Evolutionary conservation across 73 alveolate species (phyloP).

Genomic region (Effrenium voratum): DNA sequence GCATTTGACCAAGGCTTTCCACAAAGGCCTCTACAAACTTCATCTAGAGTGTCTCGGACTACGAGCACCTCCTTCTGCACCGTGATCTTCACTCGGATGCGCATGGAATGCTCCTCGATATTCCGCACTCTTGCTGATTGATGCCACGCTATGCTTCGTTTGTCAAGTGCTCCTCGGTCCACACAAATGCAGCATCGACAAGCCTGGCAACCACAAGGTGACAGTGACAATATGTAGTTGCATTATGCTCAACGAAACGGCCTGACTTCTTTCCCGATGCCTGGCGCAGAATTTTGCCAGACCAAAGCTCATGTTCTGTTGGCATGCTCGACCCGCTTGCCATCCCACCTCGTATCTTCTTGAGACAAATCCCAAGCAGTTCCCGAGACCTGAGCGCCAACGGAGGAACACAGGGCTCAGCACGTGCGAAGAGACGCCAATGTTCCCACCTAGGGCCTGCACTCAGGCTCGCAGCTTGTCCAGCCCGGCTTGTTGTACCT

Average conservation of each 20-base stretch:
- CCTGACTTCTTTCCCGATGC: slow-evolving; percentile 79
- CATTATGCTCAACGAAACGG: background rate
- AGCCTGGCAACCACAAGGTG: background rate
- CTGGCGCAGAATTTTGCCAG: background rate
- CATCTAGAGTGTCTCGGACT: background rate
- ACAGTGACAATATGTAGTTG: background rate
- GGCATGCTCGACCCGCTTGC: background rate
- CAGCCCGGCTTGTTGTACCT: slow-evolving; percentile 81
- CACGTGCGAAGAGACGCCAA: background rate
- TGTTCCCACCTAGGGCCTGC: background rate
- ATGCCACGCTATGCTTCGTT: too few relatives aligned
- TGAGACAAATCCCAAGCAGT: slow-evolving; percentile 74
- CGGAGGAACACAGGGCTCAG: background rate
- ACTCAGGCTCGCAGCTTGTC: slow-evolving; percentile 71
- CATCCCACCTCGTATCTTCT: slow-evolving; percentile 47
- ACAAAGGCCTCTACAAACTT: too few relatives aligned
- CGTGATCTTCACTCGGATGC: slow-evolving; percentile 82
- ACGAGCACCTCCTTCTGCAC: slow-evolving; percentile 66
- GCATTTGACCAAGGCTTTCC: too few relatives aligned
- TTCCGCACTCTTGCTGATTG: background rate
- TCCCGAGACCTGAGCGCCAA: slow-evolving; percentile 47
- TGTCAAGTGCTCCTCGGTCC: slow-evolving; percentile 88
- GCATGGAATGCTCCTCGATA: slow-evolving; percentile 44
- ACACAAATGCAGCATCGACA: slow-evolving; percentile 71
- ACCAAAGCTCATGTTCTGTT: background rate